These are phyloP conservation scores for Penicilliopsis zonata DNA, from an alignment of 495 filamentous ascomycete genomes.

Conservation along the genomic window DNA sequence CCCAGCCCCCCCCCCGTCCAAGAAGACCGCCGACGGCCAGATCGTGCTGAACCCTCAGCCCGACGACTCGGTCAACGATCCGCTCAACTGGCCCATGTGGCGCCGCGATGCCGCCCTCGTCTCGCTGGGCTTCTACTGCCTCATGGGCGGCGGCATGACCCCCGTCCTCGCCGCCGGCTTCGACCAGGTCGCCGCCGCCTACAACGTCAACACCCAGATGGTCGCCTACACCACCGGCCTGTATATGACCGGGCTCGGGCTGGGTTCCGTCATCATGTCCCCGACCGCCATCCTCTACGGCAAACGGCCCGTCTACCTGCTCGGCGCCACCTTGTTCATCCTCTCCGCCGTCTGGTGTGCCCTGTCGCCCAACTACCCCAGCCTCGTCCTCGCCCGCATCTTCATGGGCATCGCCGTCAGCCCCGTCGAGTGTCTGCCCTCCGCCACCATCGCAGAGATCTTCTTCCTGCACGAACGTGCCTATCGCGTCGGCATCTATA, in stretches of 20 bases:
- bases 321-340: constrained; percentile 64
- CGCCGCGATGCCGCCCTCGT: constrained; percentile 71
- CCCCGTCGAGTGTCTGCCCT: constrained; percentile 89
- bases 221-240: constrained; percentile 88
- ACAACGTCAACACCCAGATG: constrained; percentile 53
- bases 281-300: constrained; percentile 88
- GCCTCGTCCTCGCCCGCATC: constrained; percentile 70
- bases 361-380: constrained; percentile 63
- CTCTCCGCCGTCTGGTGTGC: constrained; percentile 80
- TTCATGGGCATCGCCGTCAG: constrained; percentile 81
- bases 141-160: constrained; percentile 90
- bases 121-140: constrained; percentile 80
- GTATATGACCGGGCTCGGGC: constrained; percentile 88
- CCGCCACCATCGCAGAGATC: constrained; percentile 91
- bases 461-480: constrained; percentile 93
- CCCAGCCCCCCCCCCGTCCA: constrained; percentile 40
- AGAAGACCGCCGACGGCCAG: constrained; percentile 68
- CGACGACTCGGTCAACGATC: constrained; percentile 82
- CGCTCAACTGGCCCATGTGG: constrained; percentile 84
- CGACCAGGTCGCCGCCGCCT: constrained; percentile 61
- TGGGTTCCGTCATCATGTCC: constrained; percentile 73
- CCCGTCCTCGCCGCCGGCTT: constrained; percentile 88
- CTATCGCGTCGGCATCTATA: constrained; percentile 93
- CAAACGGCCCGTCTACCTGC: constrained; percentile 85
- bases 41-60: constrained; percentile 90